phyloP scores from a whole-genome alignment of 805 yeast genomes.

The Wickerhamiella parazyma region DNA sequence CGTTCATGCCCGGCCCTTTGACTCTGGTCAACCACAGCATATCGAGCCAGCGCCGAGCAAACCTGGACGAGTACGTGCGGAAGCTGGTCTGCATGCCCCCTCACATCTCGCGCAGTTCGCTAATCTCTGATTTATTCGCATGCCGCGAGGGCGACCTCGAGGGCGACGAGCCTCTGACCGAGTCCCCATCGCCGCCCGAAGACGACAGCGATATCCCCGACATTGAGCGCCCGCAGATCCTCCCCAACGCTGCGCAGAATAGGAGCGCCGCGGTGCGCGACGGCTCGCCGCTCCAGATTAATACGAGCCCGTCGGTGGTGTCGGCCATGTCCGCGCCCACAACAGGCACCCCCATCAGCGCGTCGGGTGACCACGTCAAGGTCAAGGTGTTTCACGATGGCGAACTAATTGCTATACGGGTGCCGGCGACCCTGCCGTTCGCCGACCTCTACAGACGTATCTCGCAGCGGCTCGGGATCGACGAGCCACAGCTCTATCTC shows the following conservation, averaged over 20 bases:
- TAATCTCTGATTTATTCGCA: conserved; percentile 60
- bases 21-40: conserved; percentile 75
- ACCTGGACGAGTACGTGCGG: conserved; percentile 42
- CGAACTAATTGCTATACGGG: conserved; percentile 28
- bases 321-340: background rate
- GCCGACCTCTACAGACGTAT: conserved; percentile 23
- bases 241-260: too few species aligned
- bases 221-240: background rate
- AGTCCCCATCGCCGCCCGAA: conserved; percentile 26
- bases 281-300: background rate
- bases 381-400: conserved; percentile 28
- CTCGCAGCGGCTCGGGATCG: conserved; percentile 24
- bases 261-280: background rate
- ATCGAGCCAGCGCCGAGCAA: conserved; percentile 40
- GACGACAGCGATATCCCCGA: conserved; percentile 1
- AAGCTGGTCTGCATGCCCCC: conserved; percentile 58
- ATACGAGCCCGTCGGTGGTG: too few species aligned
- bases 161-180: conserved; percentile 21
- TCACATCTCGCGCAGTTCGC: conserved; percentile 55
- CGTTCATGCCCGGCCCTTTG: conserved; percentile 92
- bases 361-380: conserved; percentile 19
- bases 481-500: conserved; percentile 20
- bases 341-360: conserved; percentile 1
- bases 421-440: conserved; percentile 25
- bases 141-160: conserved; percentile 53